Percentiles rank a stretch among this genome's conserved stretches.
These are phyloP conservation scores for Hanseniaspora lachancei DNA, from an alignment of 805 yeast genomes.

Conservation along the genomic window DNA sequence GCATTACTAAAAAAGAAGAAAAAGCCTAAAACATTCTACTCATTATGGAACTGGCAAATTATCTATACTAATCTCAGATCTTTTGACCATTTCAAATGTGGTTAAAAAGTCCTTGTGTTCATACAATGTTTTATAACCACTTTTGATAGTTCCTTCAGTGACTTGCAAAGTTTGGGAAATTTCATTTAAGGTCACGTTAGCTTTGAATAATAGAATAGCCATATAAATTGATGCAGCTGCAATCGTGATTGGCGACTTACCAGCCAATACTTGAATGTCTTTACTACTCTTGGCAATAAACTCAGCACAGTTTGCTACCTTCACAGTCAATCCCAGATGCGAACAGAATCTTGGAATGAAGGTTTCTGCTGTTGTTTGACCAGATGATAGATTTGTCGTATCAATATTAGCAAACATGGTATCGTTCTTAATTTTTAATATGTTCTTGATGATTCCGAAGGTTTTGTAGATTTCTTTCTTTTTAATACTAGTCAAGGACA, in stretches of 20 bases:
- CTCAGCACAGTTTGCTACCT: conserved; percentile 84
- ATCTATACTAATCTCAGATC: conserved; percentile 1
- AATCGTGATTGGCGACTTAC: conserved; percentile 91
- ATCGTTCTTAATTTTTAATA: conserved; percentile 34
- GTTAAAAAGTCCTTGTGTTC: conserved; percentile 44
- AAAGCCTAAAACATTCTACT: not conserved
- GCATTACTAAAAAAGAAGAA: not conserved
- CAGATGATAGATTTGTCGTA: conserved; percentile 42
- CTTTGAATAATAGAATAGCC: conserved; percentile 79
- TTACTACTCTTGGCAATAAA: conserved; percentile 79
- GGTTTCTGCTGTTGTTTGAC: conserved; percentile 87
- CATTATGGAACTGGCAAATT: conserved; percentile 2
- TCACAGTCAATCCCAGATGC: conserved; percentile 73
- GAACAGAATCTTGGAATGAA: conserved; percentile 93
- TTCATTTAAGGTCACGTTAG: conserved; percentile 58
- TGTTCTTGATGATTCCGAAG: conserved; percentile 69
- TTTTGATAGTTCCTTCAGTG: conserved; percentile 92
- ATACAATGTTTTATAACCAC: conserved; percentile 70
- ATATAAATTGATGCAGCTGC: conserved; percentile 95
- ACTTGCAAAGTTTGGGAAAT: conserved; percentile 91
- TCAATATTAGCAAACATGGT: conserved; percentile 30
- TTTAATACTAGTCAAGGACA: conserved; percentile 88
- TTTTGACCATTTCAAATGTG: conserved; percentile 32
- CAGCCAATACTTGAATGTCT: conserved; percentile 86
- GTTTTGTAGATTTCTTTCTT: conserved; percentile 89